Evolutionary conservation across 495 filamentous ascomycete species (phyloP).

Genomic region (Penicillium fimorum): DNA sequence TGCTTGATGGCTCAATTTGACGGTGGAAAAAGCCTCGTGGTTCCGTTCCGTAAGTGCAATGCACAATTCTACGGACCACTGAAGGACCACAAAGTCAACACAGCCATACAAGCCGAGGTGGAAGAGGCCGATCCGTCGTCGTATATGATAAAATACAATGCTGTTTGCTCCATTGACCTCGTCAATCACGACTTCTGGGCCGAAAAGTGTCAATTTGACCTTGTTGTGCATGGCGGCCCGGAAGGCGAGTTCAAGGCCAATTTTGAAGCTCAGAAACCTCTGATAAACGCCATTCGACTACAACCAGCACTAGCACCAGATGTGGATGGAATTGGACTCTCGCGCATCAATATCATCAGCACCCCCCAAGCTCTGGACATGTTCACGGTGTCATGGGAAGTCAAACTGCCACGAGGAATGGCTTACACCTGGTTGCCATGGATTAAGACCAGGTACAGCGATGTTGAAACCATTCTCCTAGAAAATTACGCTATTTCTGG

Average conservation of each 20-base stretch:
- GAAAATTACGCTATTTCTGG: background rate
- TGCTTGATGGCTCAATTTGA: conserved; percentile 39
- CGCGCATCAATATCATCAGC: conserved; percentile 29
- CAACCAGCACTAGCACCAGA: background rate
- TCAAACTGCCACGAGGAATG: conserved; percentile 11
- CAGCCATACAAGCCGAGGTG: conserved; percentile 23
- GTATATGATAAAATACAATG: conserved; percentile 26
- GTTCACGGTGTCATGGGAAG: conserved; percentile 34
- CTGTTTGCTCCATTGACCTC: conserved; percentile 33
- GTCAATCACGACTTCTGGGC: conserved; percentile 35
- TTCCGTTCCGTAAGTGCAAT: conserved; percentile 32
- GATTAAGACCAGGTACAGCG: conserved; percentile 12
- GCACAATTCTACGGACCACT: conserved; percentile 31
- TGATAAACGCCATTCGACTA: conserved; percentile 26
- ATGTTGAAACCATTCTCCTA: background rate
- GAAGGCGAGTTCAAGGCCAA: conserved; percentile 27
- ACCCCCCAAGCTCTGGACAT: conserved; percentile 22
- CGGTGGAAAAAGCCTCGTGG: conserved; percentile 23
- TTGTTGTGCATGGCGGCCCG: conserved; percentile 38
- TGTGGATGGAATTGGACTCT: conserved; percentile 15
- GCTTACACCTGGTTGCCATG: conserved; percentile 30
- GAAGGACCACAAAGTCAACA: conserved; percentile 34
- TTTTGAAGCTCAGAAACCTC: conserved; percentile 9
- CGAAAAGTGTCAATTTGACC: conserved; percentile 31
- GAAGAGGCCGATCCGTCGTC: background rate